Conservation (phyloP, 148 eudicot genomes). For the Mesembryanthemum crystallinum region DNA sequence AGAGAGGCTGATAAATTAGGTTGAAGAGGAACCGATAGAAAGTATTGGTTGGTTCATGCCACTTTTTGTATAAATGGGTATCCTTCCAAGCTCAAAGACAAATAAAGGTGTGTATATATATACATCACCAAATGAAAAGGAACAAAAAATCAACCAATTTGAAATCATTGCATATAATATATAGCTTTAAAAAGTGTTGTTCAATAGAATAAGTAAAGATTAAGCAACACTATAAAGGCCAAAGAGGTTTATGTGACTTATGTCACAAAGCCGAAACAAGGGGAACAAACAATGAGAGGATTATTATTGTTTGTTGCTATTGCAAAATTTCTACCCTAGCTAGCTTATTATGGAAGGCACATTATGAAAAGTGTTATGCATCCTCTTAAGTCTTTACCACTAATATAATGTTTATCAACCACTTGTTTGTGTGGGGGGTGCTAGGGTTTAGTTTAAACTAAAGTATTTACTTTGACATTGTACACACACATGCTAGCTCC, state of each 20-base stretch:
- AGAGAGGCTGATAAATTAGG: slow-evolving; percentile 11
- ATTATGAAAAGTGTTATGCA: too few relatives aligned
- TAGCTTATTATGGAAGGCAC: too few relatives aligned
- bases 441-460: too few relatives aligned
- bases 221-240: slow-evolving; percentile 20
- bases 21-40: slow-evolving; percentile 1
- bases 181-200: not conserved
- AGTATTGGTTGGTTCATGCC: slow-evolving; percentile 16
- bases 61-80: slow-evolving; percentile 13
- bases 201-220: slow-evolving; percentile 11
- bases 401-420: too few relatives aligned
- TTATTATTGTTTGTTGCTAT: too few relatives aligned
- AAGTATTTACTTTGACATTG: too few relatives aligned
- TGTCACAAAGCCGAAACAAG: not conserved
- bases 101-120: not conserved
- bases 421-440: too few relatives aligned
- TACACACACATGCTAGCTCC: too few relatives aligned
- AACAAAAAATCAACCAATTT: not conserved
- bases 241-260: not conserved
- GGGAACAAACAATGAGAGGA: too few relatives aligned
- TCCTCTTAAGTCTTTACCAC: too few relatives aligned
- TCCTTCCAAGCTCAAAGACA: not conserved
- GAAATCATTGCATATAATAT: slow-evolving; percentile 13
- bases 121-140: not conserved
- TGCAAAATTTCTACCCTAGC: too few relatives aligned